Conservation (phyloP, 2,329 filamentous ascomycete species). For the Sarocladium kiliense region DNA sequence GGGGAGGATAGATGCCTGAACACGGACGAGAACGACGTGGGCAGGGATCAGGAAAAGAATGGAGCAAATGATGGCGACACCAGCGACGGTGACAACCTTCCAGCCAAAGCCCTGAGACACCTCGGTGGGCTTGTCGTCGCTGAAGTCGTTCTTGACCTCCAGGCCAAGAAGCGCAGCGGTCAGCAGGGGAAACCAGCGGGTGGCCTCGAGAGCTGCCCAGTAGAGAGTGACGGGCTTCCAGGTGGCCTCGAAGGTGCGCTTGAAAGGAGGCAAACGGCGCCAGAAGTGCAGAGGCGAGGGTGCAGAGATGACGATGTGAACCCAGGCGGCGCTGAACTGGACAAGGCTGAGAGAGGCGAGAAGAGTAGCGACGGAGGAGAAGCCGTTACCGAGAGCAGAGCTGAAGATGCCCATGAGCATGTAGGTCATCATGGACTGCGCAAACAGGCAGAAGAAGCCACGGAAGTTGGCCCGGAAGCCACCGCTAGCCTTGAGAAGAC, state of each 20-base stretch:
- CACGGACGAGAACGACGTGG: slow-evolving; percentile 69
- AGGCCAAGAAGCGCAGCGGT: slow-evolving; percentile 41
- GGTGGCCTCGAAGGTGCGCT: slow-evolving; percentile 61
- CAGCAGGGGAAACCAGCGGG: slow-evolving; percentile 39
- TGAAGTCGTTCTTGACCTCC: slow-evolving; percentile 26
- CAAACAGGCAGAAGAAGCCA: slow-evolving; percentile 51
- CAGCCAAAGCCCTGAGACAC: slow-evolving; percentile 22
- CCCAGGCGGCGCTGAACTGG: slow-evolving; percentile 72
- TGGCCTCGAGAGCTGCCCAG: slow-evolving; percentile 51
- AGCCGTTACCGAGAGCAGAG: slow-evolving; percentile 34
- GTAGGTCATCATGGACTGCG: slow-evolving; percentile 27
- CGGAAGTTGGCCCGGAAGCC: slow-evolving; percentile 66
- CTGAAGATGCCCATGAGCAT: slow-evolving; percentile 40
- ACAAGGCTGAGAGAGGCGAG: slow-evolving; percentile 57
- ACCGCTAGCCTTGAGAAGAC: slow-evolving; percentile 54
- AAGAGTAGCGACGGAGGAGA: slow-evolving; percentile 40
- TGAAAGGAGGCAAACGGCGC: slow-evolving; percentile 62
- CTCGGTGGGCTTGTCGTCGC: slow-evolving; percentile 28
- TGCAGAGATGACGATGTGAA: slow-evolving; percentile 76
- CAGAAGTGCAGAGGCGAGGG: slow-evolving; percentile 60
- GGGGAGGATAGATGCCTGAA: slow-evolving; percentile 82
- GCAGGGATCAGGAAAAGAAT: slow-evolving; percentile 69
- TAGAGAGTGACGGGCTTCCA: slow-evolving; percentile 60
- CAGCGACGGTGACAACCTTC: slow-evolving; percentile 41
- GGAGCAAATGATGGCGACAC: slow-evolving; percentile 44